Percentiles rank a stretch among this genome's conserved stretches.
Evolutionary conservation across 2,329 filamentous ascomycete species (phyloP).

Genomic region (Colletotrichum sp.): DNA sequence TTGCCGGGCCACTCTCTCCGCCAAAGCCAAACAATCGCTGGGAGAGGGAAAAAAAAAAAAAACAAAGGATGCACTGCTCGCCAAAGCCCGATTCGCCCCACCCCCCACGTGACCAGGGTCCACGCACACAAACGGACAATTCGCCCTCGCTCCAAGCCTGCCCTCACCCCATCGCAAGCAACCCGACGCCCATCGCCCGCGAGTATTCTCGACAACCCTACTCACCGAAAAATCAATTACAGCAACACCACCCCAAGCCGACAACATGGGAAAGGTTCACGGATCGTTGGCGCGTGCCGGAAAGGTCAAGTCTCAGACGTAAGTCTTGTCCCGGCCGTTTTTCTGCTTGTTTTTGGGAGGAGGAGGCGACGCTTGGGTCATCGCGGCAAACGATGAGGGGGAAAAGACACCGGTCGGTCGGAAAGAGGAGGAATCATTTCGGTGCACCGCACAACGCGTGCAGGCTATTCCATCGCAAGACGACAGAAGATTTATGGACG

Average conservation of each 20-base stretch:
- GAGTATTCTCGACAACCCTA: slow-evolving; percentile 15
- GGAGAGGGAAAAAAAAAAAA: background rate
- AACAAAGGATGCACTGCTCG: background rate
- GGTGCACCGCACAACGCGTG: background rate
- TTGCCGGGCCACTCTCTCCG: background rate
- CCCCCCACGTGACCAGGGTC: slow-evolving; percentile 18
- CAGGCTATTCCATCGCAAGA: background rate
- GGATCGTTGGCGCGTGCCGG: slow-evolving; percentile 92
- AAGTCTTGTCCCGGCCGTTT: slow-evolving; percentile 10
- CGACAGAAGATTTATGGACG: background rate
- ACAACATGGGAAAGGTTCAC: slow-evolving; percentile 63
- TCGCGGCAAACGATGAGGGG: background rate
- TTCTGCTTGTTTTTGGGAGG: background rate
- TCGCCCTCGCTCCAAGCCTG: background rate
- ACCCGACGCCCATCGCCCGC: background rate
- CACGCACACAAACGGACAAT: slow-evolving; percentile 16
- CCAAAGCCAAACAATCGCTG: background rate
- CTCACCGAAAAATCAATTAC: slow-evolving; percentile 15
- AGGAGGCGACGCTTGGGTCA: background rate
- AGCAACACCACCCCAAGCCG: slow-evolving; percentile 25
- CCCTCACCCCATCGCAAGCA: slow-evolving; percentile 13
- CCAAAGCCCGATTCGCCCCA: background rate
- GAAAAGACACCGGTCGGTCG: background rate
- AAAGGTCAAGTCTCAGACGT: slow-evolving; percentile 97
- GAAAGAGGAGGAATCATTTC: background rate